Evolutionary conservation across 176 grass and related monocot genomes (phyloP), one percentile per base, ranked within the genome.

Genomic region (Rhynchospora pubera): DNA sequence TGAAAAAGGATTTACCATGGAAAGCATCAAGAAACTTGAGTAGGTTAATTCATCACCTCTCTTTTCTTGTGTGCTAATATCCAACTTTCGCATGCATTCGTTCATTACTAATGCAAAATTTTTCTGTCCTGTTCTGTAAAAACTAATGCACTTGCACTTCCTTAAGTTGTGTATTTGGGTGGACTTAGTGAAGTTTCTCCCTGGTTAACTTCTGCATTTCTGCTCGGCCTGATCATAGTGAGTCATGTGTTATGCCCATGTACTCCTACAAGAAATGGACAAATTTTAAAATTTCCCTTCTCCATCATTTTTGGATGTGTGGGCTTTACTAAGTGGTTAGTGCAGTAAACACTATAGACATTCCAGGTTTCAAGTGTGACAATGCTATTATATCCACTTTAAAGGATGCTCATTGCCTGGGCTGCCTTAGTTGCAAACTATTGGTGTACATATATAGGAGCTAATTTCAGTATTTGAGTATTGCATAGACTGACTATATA

Each of bases 11-110:
- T 89, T 93, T 71, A 94, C 89, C 10, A 77, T 88, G 0, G 92
- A 94, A 69, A 83, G 77, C 28, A 87, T 98, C 61, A 93, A 82
- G 81, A 88, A 91, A 84, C 70, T 94, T 70, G 85, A 94, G 92
- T 98, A 92, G 58, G 89, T 82, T 83, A 86, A 62, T 69, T 63
- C 6, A 85, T 58, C 57, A 86, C 51, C 42, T 87, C 22, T 26
- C 77, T 79, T 83, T 82, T 6, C 39, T 71, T 45, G 11, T 75
- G 71, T 75, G 71, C 22, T 1, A 24, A 53, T 75, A 16, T 53
- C 22, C 11, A 75, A 50, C 6, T 74, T 52, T 16, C 71, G 52
- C 71, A 74, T 74, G 19, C 21, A 51, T 51, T 11, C 4, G 10
- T 74, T 51, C 5, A 74, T 52, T 45, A 51, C 19, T 8, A 75